These are phyloP conservation scores for Trametes hirsuta DNA, from an alignment of 1,284 basidiomycete species.

Conservation along the genomic window DNA sequence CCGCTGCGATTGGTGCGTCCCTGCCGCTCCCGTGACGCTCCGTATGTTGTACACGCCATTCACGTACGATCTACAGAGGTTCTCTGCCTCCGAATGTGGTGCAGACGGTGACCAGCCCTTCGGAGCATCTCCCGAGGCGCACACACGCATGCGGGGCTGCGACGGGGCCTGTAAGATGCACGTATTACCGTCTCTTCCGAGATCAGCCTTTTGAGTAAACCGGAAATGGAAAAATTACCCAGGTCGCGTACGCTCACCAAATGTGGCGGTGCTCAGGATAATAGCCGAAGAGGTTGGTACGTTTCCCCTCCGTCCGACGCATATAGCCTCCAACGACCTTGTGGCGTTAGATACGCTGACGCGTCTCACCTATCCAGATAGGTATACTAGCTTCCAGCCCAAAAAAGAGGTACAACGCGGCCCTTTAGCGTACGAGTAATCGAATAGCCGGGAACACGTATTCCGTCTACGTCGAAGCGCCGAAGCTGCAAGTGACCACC, in stretches of 20 bases:
- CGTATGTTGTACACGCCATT: conserved; percentile 18
- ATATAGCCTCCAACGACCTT: background rate
- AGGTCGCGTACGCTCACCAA: background rate
- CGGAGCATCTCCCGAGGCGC: background rate
- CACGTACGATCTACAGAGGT: conserved; percentile 20
- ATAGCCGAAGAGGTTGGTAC: conserved; percentile 11
- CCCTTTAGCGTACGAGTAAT: background rate
- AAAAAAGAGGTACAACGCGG: background rate
- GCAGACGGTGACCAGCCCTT: background rate
- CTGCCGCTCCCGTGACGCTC: conserved; percentile 14
- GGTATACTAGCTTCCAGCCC: background rate
- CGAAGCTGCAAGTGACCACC: conserved; percentile 24
- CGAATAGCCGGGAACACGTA: conserved; percentile 10
- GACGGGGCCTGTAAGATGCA: background rate
- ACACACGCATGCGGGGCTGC: background rate
- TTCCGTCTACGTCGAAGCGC: conserved; percentile 23
- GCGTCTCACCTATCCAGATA: background rate
- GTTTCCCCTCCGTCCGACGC: background rate
- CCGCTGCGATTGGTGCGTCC: conserved; percentile 15
- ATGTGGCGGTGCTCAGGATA: conserved; percentile 7
- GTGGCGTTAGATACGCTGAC: background rate
- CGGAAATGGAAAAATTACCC: conserved; percentile 5
- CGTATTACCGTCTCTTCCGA: conserved; percentile 1
- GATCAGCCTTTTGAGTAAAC: background rate
- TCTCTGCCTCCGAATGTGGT: conserved; percentile 19